Evolutionary conservation across 1,284 basidiomycete species (phyloP).

Genomic region (Ceratobasidium sp.): DNA sequence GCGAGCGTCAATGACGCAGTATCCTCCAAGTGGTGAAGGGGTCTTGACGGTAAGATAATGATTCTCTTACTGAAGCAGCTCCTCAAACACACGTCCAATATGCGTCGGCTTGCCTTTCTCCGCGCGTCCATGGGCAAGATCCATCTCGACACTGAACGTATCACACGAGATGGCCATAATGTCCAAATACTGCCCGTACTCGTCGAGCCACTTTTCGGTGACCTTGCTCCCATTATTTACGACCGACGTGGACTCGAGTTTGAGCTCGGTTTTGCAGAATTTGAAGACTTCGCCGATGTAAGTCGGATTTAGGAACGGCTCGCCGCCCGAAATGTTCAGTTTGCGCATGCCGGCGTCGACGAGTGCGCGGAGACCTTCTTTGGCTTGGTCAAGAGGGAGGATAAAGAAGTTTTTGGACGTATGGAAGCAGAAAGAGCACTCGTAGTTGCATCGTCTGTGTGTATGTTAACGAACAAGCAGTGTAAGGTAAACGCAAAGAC

Average conservation of each 20-base stretch:
- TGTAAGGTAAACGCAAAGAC: not conserved
- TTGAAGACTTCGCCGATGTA: constrained; percentile 59
- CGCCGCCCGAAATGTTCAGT: constrained; percentile 59
- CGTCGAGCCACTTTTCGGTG: constrained; percentile 58
- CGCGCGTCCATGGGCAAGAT: constrained; percentile 55
- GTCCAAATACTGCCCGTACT: constrained; percentile 58
- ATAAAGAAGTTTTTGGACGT: constrained; percentile 56
- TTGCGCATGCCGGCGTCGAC: constrained; percentile 58
- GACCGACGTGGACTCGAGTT: constrained; percentile 58
- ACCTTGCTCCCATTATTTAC: constrained; percentile 60
- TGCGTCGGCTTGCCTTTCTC: constrained; percentile 54
- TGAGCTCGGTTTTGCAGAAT: constrained; percentile 59
- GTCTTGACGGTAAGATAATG: too few species aligned
- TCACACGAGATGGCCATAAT: constrained; percentile 61
- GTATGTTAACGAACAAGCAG: not conserved
- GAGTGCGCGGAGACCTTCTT: constrained; percentile 56
- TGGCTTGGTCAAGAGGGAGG: constrained; percentile 56
- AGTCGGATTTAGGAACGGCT: constrained; percentile 57
- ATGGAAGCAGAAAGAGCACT: constrained; percentile 59
- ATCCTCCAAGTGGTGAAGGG: too few species aligned
- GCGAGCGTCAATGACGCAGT: too few species aligned
- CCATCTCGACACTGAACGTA: constrained; percentile 57
- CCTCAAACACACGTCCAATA: constrained; percentile 55
- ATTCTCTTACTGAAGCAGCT: too few species aligned
- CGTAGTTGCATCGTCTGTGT: constrained; percentile 41